Percentiles rank a stretch among this genome's conserved stretches.
phyloP scores from a whole-genome alignment of 2,329 filamentous ascomycete species.

The Salinomyces thailandicus region DNA sequence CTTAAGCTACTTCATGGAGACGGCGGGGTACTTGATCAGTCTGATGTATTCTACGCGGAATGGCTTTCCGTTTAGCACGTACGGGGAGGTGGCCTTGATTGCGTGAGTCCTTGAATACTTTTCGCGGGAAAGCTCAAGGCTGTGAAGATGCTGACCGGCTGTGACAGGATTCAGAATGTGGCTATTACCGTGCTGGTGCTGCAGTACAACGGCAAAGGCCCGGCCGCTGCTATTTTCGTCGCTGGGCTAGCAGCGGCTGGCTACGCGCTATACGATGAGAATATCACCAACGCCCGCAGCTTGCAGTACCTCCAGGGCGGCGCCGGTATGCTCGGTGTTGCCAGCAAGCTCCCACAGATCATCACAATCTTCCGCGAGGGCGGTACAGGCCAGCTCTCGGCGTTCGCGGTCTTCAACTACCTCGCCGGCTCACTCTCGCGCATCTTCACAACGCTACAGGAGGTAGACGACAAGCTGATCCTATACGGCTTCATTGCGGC shows the following conservation, averaged over 20 bases:
- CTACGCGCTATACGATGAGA: constrained; percentile 58
- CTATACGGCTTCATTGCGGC: constrained; percentile 89
- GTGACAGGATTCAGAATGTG: too few relatives aligned
- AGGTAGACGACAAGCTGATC: constrained; percentile 94
- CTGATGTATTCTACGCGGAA: constrained; percentile 88
- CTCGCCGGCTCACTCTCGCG: constrained; percentile 82
- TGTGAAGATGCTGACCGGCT: too few relatives aligned
- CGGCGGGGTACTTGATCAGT: constrained; percentile 72
- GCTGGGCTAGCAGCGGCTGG: constrained; percentile 61
- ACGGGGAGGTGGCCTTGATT: constrained; percentile 88
- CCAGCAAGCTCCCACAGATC: constrained; percentile 92
- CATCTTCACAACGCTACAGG: constrained; percentile 95
- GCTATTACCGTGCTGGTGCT: constrained; percentile 79
- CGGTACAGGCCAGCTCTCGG: constrained; percentile 87
- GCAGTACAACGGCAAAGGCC: constrained; percentile 61
- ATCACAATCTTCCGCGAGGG: constrained; percentile 73
- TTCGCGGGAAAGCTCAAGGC: too few relatives aligned
- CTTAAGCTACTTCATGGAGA: constrained; percentile 87
- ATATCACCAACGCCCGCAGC: constrained; percentile 53
- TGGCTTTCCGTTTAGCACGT: constrained; percentile 91
- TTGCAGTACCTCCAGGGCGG: constrained; percentile 72
- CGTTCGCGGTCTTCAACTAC: constrained; percentile 98
- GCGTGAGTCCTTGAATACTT: too few relatives aligned
- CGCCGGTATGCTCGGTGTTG: constrained; percentile 70
- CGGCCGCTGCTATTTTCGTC: constrained; percentile 65